Conservation (phyloP, 768 basidiomycete genomes). For the Auricularia sp. region DNA sequence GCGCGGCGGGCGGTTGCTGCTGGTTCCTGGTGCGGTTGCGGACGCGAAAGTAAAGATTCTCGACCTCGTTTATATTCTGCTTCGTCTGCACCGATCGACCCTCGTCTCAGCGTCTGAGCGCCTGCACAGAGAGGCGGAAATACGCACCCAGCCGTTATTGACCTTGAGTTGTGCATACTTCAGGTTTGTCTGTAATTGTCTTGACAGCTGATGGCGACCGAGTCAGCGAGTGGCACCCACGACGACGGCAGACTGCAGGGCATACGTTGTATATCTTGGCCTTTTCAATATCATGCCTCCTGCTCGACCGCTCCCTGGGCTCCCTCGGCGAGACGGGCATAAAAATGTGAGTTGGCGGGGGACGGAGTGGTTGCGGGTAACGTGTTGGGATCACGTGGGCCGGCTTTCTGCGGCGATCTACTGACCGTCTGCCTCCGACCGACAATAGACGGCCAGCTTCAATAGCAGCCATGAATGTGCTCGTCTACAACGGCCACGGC, state of each 20-base stretch:
- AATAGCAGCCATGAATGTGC: conserved; percentile 50
- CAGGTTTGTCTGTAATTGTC: conserved; percentile 62
- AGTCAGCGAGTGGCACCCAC: neutral
- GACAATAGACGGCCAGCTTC: too few relatives aligned
- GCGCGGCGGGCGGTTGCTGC: neutral
- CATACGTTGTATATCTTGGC: neutral
- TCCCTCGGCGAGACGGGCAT: too few relatives aligned
- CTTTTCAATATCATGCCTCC: too few relatives aligned
- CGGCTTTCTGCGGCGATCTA: too few relatives aligned
- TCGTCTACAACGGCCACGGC: conserved; percentile 60
- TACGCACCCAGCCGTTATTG: conserved; percentile 69
- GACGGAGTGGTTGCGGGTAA: too few relatives aligned
- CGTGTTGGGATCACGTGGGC: too few relatives aligned
- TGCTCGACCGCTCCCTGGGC: too few relatives aligned
- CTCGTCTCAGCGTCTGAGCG: neutral
- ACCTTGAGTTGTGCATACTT: conserved; percentile 74
- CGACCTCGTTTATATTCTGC: conserved; percentile 71
- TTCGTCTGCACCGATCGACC: conserved; percentile 23
- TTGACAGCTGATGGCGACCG: conserved; percentile 39
- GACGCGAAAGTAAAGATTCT: conserved; percentile 65
- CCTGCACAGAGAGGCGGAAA: neutral
- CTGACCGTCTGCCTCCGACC: too few relatives aligned
- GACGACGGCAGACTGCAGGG: neutral
- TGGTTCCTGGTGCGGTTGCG: neutral
- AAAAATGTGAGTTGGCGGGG: too few relatives aligned